A percentile compares a stretch with the other conserved stretches of the same genome.
Evolutionary conservation across 164 flowering plant species (phyloP).

Genomic region (Piper betle): DNA sequence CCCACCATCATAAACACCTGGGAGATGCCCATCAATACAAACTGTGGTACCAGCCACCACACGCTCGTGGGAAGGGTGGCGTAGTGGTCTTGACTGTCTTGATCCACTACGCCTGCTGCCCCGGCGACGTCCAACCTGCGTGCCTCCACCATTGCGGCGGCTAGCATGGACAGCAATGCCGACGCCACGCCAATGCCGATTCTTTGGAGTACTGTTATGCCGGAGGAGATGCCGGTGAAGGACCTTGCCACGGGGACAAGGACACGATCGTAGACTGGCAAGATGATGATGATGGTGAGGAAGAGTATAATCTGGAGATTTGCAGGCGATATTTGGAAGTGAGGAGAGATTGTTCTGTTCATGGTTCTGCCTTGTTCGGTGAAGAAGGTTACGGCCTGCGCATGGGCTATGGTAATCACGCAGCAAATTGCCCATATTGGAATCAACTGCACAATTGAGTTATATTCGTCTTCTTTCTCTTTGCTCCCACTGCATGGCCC

Average conservation of each 20-base stretch:
- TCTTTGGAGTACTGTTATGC: conserved; percentile 18
- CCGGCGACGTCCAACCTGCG: conserved; percentile 4
- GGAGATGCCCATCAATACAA: not conserved
- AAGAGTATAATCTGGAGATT: conserved; percentile 8
- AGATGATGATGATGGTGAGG: conserved; percentile 7
- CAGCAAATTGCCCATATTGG: conserved; percentile 10
- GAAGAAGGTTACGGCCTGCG: conserved; percentile 6
- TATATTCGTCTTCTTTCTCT: no score
- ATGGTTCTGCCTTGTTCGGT: conserved; percentile 12
- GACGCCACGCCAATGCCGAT: conserved; percentile 11
- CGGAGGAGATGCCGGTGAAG: conserved; percentile 9
- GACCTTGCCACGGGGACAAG: conserved; percentile 13
- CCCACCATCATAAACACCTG: conserved; percentile 5
- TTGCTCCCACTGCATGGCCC: not conserved
- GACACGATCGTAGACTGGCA: conserved; percentile 17
- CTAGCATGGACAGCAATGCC: conserved; percentile 1
- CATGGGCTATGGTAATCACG: conserved; percentile 2
- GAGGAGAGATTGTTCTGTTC: conserved; percentile 1
- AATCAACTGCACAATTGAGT: not conserved
- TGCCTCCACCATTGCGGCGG: conserved; percentile 7
- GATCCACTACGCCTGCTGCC: conserved; percentile 1
- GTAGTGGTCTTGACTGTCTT: not conserved
- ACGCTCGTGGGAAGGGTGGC: conserved; percentile 4
- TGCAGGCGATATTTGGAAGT: conserved; percentile 2
- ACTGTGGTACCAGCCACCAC: conserved; percentile 9